These are phyloP conservation scores for Scheffersomyces illinoinensis DNA, from an alignment of 1,139 yeast species.

Conservation along the genomic window DNA sequence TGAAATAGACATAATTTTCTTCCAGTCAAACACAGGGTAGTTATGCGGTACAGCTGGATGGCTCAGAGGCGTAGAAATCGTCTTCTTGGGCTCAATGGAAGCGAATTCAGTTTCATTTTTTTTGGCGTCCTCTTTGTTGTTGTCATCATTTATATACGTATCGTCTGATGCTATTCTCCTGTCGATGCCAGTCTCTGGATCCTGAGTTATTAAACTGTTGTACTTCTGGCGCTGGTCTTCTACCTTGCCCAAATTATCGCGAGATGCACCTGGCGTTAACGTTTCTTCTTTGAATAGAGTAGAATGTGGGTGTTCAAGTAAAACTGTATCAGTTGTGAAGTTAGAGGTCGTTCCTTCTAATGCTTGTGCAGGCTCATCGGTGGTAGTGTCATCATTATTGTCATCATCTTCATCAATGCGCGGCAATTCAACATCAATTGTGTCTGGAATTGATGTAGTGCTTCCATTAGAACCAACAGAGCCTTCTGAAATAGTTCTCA, in stretches of 20 bases:
- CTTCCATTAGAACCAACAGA: slow-evolving; percentile 30
- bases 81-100: slow-evolving; percentile 2
- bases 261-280: slow-evolving; percentile 28
- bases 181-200: slow-evolving; percentile 1
- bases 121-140: neutral
- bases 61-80: slow-evolving; percentile 2
- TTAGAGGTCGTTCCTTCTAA: neutral
- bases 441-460: slow-evolving; percentile 41
- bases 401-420: slow-evolving; percentile 37
- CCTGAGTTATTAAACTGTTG: slow-evolving; percentile 21
- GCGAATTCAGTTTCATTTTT: neutral
- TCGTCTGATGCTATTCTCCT: slow-evolving; percentile 5
- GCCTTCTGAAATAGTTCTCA: slow-evolving; percentile 24
- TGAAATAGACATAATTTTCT: slow-evolving; percentile 41
- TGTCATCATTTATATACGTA: neutral
- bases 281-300: slow-evolving; percentile 31
- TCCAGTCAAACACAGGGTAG: slow-evolving; percentile 47
- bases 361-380: neutral
- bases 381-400: slow-evolving; percentile 11
- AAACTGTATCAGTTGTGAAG: slow-evolving; percentile 28
- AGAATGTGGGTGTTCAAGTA: slow-evolving; percentile 28
- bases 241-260: slow-evolving; percentile 12
- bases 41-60: slow-evolving; percentile 7
- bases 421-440: slow-evolving; percentile 43
- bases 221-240: slow-evolving; percentile 16